A percentile compares a stretch with the other conserved stretches of the same genome.
These are phyloP conservation scores for Adansonia gregorii DNA, from an alignment of 441 rosid genomes.

Conservation along the genomic window DNA sequence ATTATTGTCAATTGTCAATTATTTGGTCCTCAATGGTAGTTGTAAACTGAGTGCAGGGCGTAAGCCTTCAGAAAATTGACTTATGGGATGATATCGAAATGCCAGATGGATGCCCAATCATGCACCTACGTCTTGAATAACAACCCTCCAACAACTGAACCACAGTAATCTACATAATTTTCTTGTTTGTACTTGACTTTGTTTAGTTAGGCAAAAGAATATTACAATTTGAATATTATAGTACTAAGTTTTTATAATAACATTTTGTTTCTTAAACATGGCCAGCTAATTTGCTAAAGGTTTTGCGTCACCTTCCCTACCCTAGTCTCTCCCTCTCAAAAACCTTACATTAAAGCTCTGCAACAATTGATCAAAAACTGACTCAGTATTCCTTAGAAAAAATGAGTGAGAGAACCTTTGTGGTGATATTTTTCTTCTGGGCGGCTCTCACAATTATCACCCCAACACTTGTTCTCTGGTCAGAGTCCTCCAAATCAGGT, in stretches of 20 bases:
- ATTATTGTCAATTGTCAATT: background rate
- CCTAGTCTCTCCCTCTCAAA: conserved; percentile 3
- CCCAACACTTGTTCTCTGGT: conserved; percentile 74
- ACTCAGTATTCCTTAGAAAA: conserved; percentile 28
- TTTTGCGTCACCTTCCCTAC: background rate
- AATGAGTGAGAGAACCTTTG: conserved; percentile 71
- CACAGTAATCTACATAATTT: conserved; percentile 25
- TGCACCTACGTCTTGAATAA: conserved; percentile 36
- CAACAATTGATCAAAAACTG: conserved; percentile 5
- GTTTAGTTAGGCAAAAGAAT: background rate
- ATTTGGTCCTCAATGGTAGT: conserved; percentile 1
- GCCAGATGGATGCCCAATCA: conserved; percentile 48
- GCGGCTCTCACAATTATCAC: conserved; percentile 80
- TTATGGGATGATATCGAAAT: conserved; percentile 7
- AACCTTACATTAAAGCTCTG: conserved; percentile 9
- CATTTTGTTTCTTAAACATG: conserved; percentile 42
- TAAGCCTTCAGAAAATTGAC: conserved; percentile 27
- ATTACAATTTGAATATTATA: conserved; percentile 22
- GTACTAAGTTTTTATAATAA: conserved; percentile 20
- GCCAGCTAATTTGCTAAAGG: conserved; percentile 47
- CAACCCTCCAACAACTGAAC: conserved; percentile 56
- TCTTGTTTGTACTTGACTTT: conserved; percentile 27
- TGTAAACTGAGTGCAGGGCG: conserved; percentile 18
- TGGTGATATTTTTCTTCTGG: conserved; percentile 88
- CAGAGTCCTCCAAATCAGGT: conserved; percentile 59